A percentile compares a stretch with the other conserved stretches of the same genome.
Conservation (phyloP, 306 rosid genomes). For the Inga oerstediana region DNA sequence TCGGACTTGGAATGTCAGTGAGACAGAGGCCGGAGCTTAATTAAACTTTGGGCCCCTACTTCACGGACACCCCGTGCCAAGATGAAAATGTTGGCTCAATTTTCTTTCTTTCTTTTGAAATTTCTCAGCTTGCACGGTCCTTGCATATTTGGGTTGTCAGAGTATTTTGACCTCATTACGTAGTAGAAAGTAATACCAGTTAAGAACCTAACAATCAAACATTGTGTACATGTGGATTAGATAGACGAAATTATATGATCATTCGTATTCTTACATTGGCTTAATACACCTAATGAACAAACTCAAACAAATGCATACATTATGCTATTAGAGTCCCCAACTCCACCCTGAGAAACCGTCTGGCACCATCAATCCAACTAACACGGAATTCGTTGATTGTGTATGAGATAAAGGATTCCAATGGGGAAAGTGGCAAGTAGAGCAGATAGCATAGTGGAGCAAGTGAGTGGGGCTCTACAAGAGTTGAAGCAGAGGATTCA, state of each 20-base stretch:
- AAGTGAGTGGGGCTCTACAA: conserved; percentile 29
- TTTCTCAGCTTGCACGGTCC: no score
- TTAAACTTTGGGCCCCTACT: neutral
- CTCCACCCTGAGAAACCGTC: neutral
- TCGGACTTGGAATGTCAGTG: neutral
- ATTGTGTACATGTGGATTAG: neutral
- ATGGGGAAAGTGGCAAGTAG: conserved; percentile 47
- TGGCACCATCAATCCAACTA: neutral
- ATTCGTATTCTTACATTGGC: neutral
- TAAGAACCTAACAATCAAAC: neutral
- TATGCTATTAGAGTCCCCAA: neutral
- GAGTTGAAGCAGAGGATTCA: conserved; percentile 25
- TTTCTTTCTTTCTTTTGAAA: no score
- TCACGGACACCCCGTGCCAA: no score
- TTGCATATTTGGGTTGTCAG: neutral
- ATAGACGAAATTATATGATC: neutral
- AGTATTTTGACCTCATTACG: neutral
- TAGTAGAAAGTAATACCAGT: neutral
- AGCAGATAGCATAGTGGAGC: conserved; percentile 48
- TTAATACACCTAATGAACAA: neutral
- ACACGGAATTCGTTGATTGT: neutral
- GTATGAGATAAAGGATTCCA: neutral
- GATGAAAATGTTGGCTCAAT: no score
- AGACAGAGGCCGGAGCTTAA: neutral
- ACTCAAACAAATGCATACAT: neutral